Evolutionary conservation across 345 rosid species (phyloP).

Genomic region (Linum tenue): DNA sequence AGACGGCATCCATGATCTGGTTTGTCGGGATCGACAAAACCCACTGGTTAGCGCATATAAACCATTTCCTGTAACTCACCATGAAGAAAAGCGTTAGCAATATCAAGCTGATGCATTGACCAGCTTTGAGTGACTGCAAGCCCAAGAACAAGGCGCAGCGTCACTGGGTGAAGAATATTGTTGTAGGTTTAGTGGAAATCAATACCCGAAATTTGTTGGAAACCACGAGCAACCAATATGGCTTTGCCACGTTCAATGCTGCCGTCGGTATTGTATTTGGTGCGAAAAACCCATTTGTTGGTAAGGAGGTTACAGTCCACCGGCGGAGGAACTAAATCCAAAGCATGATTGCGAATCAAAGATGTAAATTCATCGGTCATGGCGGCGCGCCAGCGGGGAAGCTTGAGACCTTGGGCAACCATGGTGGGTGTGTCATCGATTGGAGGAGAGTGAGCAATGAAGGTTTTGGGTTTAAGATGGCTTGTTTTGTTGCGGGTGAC

Average conservation of each 20-base stretch:
- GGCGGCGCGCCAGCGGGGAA: too few relatives aligned
- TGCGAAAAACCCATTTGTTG: slow-evolving; percentile 12
- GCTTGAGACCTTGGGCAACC: slow-evolving; percentile 2
- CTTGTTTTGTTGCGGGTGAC: slow-evolving; percentile 2
- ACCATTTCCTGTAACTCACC: too few relatives aligned
- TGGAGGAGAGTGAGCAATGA: neutral
- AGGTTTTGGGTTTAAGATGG: too few relatives aligned
- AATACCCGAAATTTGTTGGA: neutral
- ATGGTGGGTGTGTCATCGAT: neutral
- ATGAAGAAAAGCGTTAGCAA: too few relatives aligned
- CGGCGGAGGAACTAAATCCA: slow-evolving; percentile 6
- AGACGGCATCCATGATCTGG: too few relatives aligned
- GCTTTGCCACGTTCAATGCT: slow-evolving; percentile 5
- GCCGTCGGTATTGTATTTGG: neutral
- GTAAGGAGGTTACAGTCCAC: slow-evolving; percentile 5
- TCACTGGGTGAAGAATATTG: slow-evolving; percentile 7
- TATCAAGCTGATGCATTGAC: too few relatives aligned
- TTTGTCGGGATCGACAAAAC: too few relatives aligned
- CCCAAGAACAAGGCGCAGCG: neutral
- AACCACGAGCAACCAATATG: neutral
- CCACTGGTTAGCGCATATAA: too few relatives aligned
- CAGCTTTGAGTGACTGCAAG: neutral
- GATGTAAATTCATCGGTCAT: slow-evolving; percentile 10
- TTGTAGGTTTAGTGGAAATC: slow-evolving; percentile 8
- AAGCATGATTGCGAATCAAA: slow-evolving; percentile 3